phyloP scores from a whole-genome alignment of 305 asterid genomes.

The Rubia peregrina region DNA sequence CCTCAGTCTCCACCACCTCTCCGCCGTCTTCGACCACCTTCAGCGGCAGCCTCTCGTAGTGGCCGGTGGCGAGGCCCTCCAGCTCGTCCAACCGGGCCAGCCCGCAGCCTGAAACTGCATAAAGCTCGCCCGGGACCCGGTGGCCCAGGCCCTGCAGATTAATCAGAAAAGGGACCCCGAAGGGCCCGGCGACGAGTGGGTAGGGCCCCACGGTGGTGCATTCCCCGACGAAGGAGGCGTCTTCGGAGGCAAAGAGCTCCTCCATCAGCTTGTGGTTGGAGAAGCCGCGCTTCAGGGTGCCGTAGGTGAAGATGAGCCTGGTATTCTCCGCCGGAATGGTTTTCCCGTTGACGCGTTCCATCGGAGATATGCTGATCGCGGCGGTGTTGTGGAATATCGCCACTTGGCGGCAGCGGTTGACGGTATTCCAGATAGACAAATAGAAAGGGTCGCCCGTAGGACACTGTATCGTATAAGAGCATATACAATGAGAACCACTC shows the following conservation, averaged over 20 bases:
- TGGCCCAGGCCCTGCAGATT: constrained; percentile 43
- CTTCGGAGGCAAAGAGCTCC: constrained; percentile 24
- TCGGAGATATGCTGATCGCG: not conserved
- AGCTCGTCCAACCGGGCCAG: constrained; percentile 44
- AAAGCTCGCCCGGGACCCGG: constrained; percentile 53
- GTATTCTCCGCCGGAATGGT: not conserved
- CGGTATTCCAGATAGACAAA: no score
- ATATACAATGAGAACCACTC: no score
- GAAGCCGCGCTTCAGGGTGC: constrained; percentile 69
- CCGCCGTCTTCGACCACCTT: constrained; percentile 21
- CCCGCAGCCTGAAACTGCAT: constrained; percentile 36
- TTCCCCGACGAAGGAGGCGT: constrained; percentile 39
- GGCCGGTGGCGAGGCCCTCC: constrained; percentile 51
- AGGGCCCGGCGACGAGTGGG: constrained; percentile 69
- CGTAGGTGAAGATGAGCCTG: constrained; percentile 52
- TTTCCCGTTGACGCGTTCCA: not conserved
- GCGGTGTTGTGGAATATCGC: not conserved
- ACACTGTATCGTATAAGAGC: no score
- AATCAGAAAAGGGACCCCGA: constrained; percentile 60
- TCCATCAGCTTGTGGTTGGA: constrained; percentile 47
- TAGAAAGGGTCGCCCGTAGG: no score
- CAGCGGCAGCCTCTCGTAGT: constrained; percentile 61
- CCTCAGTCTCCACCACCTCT: constrained; percentile 29
- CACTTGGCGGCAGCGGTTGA: not conserved
- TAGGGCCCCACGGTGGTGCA: constrained; percentile 38